phyloP scores from a whole-genome alignment of 2,329 filamentous ascomycete species.

The Fusarium irregulare region DNA sequence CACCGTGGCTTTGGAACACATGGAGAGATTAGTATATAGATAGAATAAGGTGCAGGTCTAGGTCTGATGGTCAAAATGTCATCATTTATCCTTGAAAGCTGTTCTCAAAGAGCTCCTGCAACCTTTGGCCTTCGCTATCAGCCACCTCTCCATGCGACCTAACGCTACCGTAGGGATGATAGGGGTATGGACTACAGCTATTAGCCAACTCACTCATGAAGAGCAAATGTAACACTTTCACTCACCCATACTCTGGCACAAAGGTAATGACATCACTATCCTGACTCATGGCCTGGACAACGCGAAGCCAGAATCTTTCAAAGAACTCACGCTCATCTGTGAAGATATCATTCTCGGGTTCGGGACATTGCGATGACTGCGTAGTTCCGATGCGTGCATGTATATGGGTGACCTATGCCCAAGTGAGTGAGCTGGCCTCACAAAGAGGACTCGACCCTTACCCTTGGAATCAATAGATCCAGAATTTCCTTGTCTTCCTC shows the following conservation, averaged over 20 bases:
- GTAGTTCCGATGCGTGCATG: neutral
- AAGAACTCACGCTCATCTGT: neutral
- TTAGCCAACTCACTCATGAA: neutral
- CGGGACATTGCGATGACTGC: neutral
- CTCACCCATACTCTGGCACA: constrained; percentile 2
- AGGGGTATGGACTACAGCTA: neutral
- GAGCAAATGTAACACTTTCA: rapidly evolving
- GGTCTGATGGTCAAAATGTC: no score
- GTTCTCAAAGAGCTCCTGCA: neutral
- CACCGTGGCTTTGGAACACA: neutral
- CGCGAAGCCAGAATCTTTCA: neutral
- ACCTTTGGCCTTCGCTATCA: neutral
- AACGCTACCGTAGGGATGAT: neutral
- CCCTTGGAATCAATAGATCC: neutral
- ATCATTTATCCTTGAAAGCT: neutral
- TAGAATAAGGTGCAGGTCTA: no score
- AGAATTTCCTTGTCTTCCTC: neutral
- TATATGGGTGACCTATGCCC: neutral
- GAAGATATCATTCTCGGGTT: neutral
- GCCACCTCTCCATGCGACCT: neutral
- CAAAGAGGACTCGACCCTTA: neutral
- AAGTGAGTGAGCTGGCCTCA: rapidly evolving
- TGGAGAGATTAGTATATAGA: neutral
- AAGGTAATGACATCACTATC: neutral
- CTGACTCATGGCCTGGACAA: neutral